Conservation (phyloP, 2,329 filamentous ascomycete genomes). For the Pseudocercospora vitis region DNA sequence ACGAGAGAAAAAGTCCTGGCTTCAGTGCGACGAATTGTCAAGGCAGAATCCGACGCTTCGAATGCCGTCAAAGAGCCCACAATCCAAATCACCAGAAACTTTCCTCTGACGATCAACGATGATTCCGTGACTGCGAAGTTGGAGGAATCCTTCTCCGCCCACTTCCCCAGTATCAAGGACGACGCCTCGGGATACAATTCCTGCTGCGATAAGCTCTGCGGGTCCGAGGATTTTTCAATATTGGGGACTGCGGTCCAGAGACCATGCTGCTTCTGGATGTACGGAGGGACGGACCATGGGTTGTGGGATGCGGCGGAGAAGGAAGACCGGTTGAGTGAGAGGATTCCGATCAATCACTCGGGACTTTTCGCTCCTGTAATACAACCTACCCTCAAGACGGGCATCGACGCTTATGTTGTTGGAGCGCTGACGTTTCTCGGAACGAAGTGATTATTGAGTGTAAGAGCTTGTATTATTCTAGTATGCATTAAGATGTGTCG, state of each 20-base stretch:
- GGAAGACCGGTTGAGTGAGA: constrained; percentile 47
- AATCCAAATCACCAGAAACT: constrained; percentile 44
- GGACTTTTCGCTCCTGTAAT: constrained; percentile 60
- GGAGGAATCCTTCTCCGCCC: constrained; percentile 45
- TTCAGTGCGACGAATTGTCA: constrained; percentile 54
- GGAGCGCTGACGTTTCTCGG: constrained; percentile 39
- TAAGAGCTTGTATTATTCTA: neutral
- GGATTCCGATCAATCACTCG: constrained; percentile 61
- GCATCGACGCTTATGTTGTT: constrained; percentile 43
- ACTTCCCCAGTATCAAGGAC: constrained; percentile 43
- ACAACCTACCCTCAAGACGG: constrained; percentile 57
- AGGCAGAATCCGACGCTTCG: constrained; percentile 55
- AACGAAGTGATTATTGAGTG: constrained; percentile 22
- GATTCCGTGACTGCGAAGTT: constrained; percentile 44
- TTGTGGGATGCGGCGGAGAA: constrained; percentile 52
- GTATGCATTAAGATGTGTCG: neutral
- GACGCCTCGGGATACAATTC: constrained; percentile 35
- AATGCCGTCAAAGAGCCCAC: constrained; percentile 47
- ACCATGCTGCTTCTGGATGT: constrained; percentile 58
- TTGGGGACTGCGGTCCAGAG: constrained; percentile 52
- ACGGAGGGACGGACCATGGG: constrained; percentile 54
- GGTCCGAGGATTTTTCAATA: constrained; percentile 60
- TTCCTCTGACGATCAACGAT: constrained; percentile 57
- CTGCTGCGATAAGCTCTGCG: constrained; percentile 45
- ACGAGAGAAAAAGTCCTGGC: constrained; percentile 51